Percentiles rank a stretch among this genome's conserved stretches.
Evolutionary conservation across 495 filamentous ascomycete species (phyloP).

Genomic region (Aspergillus sclerotioniger): DNA sequence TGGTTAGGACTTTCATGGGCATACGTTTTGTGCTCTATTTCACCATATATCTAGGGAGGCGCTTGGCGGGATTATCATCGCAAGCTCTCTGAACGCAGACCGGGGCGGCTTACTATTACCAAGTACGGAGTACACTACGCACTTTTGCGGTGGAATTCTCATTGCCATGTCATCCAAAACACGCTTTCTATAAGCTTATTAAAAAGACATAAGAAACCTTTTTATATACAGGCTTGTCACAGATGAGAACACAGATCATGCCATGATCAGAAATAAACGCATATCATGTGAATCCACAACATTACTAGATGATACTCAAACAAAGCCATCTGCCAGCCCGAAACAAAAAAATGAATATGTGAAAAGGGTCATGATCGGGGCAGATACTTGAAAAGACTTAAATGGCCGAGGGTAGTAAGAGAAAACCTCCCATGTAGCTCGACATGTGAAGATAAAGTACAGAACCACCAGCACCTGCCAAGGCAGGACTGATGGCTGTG

Average conservation of each 20-base stretch:
- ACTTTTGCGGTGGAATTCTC: background rate
- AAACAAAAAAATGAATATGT: constrained; percentile 1
- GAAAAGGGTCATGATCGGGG: background rate
- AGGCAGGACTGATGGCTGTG: constrained; percentile 18
- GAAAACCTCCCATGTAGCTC: background rate
- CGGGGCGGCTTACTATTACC: too few relatives aligned
- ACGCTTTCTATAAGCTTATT: constrained; percentile 22
- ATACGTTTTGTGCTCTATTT: background rate
- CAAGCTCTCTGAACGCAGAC: too few relatives aligned
- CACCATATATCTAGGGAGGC: too few relatives aligned
- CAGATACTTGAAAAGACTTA: background rate
- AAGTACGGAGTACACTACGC: too few relatives aligned
- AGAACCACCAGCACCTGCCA: constrained; percentile 32
- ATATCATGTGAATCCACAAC: background rate
- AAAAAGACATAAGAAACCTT: constrained; percentile 13
- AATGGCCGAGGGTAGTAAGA: constrained; percentile 7
- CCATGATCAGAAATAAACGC: constrained; percentile 14
- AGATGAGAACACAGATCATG: constrained; percentile 3
- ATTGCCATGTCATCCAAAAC: background rate
- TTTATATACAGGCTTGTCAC: constrained; percentile 21
- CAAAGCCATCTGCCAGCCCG: constrained; percentile 5
- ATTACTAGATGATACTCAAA: constrained; percentile 26
- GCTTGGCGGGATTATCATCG: too few relatives aligned
- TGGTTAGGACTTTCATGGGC: background rate
- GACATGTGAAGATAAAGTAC: constrained; percentile 16